phyloP scores from a whole-genome alignment of 805 yeast species.

The Myxozyma vanderwaltii region DNA sequence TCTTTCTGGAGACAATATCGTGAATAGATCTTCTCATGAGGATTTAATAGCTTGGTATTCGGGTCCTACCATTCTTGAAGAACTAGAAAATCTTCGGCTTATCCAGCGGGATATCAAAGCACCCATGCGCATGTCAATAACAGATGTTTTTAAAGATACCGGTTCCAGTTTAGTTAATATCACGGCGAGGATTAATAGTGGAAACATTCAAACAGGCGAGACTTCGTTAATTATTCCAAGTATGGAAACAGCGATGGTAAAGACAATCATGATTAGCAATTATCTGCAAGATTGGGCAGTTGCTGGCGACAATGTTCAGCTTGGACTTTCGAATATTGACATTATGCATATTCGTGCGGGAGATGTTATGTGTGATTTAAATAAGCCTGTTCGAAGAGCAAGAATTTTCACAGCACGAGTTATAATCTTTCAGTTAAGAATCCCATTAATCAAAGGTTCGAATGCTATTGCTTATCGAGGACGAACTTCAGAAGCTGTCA shows the following conservation, averaged over 20 bases:
- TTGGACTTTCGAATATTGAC: slow-evolving; percentile 46
- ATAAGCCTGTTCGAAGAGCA: slow-evolving; percentile 49
- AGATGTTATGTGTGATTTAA: slow-evolving; percentile 61
- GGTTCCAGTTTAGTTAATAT: slow-evolving; percentile 53
- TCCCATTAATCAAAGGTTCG: slow-evolving; percentile 80
- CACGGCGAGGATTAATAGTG: slow-evolving; percentile 68
- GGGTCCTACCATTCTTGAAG: slow-evolving; percentile 49
- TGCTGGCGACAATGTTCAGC: slow-evolving; percentile 57
- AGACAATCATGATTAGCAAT: slow-evolving; percentile 33
- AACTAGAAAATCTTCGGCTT: slow-evolving; percentile 35
- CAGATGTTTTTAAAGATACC: slow-evolving; percentile 60
- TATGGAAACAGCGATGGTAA: slow-evolving; percentile 38
- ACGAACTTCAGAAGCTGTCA: slow-evolving; percentile 69
- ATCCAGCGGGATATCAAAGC: slow-evolving; percentile 41
- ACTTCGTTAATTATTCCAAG: slow-evolving; percentile 60
- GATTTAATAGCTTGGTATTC: slow-evolving; percentile 49
- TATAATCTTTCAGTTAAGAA: slow-evolving; percentile 62
- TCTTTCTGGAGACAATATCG: slow-evolving; percentile 65
- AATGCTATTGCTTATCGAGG: slow-evolving; percentile 78
- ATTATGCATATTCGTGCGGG: slow-evolving; percentile 58
- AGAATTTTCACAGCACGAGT: slow-evolving; percentile 58
- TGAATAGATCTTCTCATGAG: slow-evolving; percentile 44
- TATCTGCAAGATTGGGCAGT: slow-evolving; percentile 47
- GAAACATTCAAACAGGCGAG: slow-evolving; percentile 72
- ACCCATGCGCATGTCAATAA: slow-evolving; percentile 60